Base-by-base conservation (phyloP, 192 early-diverging fungal species). In the Coemansia sp. region DNA sequence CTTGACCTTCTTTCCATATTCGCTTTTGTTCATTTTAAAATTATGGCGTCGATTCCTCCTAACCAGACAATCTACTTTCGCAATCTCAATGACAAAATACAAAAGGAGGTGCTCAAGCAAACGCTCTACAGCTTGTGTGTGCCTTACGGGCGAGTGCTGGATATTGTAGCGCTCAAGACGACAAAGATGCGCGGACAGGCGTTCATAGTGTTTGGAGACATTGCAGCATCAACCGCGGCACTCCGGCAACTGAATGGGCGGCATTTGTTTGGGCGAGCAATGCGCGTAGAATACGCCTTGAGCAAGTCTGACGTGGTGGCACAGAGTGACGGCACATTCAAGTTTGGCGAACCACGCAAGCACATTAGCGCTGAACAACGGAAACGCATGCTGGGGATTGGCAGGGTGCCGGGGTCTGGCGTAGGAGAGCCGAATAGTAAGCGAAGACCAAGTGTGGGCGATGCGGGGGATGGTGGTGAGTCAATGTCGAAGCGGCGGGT, bases 41-140 rank as follows among this genome's bases (percentile, higher is more conserved):
- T 39, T 37, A 80, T 82, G 79, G 73, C 74, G 4, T 72, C 79
- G 18, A 82, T 82, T 67, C 79, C 79, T 33, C 88, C 91, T 5
- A 89, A 70, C 61, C 83, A 86, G 39, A 90, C 93, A 35, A 73
- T 95, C 48, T 95, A 95, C 71, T 76, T 95, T 53, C 90, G 90
- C 66, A 92, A 94, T 63, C 74, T 95, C 38, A 90, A 92, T 63
- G 93, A 95, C 77, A 90, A 89, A 69, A 87, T 91, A 43, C 91
- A 92, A 64, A 82, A 82, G 34, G 73, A 76, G n/a, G 58, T 68
- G 23, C 93, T 94, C 34, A 95, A 88, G 73, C 88, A 92, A 55
- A 92, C 93, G 9, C 87, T 99, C 34, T 99, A 97, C 78, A 82
- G 94, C 63, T 70, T 96, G 28, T 99, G 97, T 72, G 86, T 92